Base-by-base conservation (phyloP, 371 early-diverging fungal genomes). In the Quaeritorhiza haematococci region DNA sequence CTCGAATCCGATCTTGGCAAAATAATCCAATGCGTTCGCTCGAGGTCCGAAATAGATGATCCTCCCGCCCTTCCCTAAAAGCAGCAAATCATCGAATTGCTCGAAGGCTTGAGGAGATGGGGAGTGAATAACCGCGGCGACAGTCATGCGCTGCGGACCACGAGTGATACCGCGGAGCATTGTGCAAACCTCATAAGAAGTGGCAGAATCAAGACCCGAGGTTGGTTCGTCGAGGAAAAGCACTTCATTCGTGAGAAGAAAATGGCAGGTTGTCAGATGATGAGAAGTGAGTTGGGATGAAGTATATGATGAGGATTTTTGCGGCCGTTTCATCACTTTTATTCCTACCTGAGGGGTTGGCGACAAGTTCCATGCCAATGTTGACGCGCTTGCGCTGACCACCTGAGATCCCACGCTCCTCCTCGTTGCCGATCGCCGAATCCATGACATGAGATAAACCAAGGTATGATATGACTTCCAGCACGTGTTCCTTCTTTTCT, bases 321-420 rank as follows among this genome's bases (percentile, higher is more conserved):
- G n/a, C n/a, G n/a, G n/a, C n/a, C n/a, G n/a, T n/a, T n/a, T n/a
- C n/a, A n/a, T n/a, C n/a, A n/a, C n/a, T n/a, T n/a, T n/a, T n/a
- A n/a, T n/a, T n/a, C n/a, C n/a, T 58, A 23, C 64, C 65, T 3
- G 48, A 50, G 38, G 84, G 84, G 41, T 83, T 78, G 2, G 87
- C 87, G 5, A 87, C 86, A 2, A 90, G 74, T 66, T 92, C 93
- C 69, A 87, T 79, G 7, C 88, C 94, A 54, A 94, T 88, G 58
- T 86, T 85, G 42, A 88, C 85, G 3, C 76, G 30, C 71, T 92
- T 92, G 46, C 87, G 78, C 62, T 93, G 90, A n/a, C 92, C 93
- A n/a, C 93, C 94, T 28, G 86, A 85, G 15, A 92, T 77, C 3
- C 89, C 90, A 27, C 86, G 79, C 2, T 61, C 64, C 19, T 72